Evolutionary conservation across 257 asterid genomes (phyloP).

Genomic region (Avicennia marina): DNA sequence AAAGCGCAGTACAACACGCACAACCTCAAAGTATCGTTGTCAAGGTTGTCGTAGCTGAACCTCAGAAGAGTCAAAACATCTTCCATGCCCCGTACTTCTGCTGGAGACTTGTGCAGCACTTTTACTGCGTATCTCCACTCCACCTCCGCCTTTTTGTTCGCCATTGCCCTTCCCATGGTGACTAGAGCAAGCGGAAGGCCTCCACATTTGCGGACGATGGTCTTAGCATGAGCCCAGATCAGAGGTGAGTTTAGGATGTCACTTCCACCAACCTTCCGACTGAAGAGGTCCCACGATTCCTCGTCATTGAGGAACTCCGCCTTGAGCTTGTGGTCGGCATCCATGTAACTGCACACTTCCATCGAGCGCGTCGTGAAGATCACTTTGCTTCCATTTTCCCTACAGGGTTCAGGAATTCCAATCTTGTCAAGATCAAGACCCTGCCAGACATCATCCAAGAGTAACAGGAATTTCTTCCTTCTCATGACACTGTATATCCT

Average conservation of each 20-base stretch:
- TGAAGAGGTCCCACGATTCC: slow-evolving; percentile 41
- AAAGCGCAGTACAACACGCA: slow-evolving; percentile 38
- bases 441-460: slow-evolving; percentile 53
- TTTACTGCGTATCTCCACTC: slow-evolving; percentile 42
- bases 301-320: slow-evolving; percentile 35
- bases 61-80: slow-evolving; percentile 39
- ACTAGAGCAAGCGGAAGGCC: slow-evolving; percentile 51
- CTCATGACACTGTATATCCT: slow-evolving; percentile 37
- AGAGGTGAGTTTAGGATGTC: slow-evolving; percentile 17
- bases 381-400: slow-evolving; percentile 36
- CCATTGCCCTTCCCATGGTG: slow-evolving; percentile 48
- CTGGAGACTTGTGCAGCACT: slow-evolving; percentile 38
- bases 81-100: slow-evolving; percentile 47
- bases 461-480: slow-evolving; percentile 34
- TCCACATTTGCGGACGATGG: slow-evolving; percentile 44
- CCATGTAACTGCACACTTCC: slow-evolving; percentile 43
- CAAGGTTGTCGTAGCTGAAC: slow-evolving; percentile 40
- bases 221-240: slow-evolving; percentile 24
- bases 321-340: slow-evolving; percentile 38
- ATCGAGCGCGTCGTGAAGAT: slow-evolving; percentile 39
- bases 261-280: slow-evolving; percentile 30
- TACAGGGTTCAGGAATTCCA: slow-evolving; percentile 36
- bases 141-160: slow-evolving; percentile 31
- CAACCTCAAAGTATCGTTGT: slow-evolving; percentile 25
- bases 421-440: slow-evolving; percentile 39